Conservation (phyloP, 108 stramenopile species). For the Nitzschia putrida region DNA sequence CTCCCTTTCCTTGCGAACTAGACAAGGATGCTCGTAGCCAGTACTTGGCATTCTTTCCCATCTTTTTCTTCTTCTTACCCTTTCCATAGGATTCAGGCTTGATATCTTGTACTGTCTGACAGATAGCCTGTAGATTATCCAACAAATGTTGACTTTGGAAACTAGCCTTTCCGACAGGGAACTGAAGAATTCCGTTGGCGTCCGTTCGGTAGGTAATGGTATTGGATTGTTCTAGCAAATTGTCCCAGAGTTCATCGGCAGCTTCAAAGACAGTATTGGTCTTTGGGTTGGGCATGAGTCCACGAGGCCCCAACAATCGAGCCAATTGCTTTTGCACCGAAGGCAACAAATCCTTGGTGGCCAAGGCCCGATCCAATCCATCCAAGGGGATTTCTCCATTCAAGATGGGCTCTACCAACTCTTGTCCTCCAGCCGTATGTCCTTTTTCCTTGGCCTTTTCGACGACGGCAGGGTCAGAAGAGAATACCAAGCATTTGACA, state of each 20-base stretch:
- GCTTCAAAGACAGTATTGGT: slow-evolving; percentile 85
- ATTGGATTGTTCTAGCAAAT: slow-evolving; percentile 68
- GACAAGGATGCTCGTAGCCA: slow-evolving; percentile 68
- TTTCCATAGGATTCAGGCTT: slow-evolving; percentile 82
- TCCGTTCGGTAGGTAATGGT: slow-evolving; percentile 87
- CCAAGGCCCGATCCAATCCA: slow-evolving; percentile 75
- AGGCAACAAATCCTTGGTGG: slow-evolving; percentile 87
- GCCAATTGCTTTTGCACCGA: slow-evolving; percentile 72
- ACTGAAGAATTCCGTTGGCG: slow-evolving; percentile 82
- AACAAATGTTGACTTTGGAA: slow-evolving; percentile 64
- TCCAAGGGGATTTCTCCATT: slow-evolving; percentile 63
- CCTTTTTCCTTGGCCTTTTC: slow-evolving; percentile 74
- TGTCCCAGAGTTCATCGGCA: slow-evolving; percentile 39
- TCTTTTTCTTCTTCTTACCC: slow-evolving; percentile 57
- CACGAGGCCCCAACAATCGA: slow-evolving; percentile 90
- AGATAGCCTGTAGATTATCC: slow-evolving; percentile 72
- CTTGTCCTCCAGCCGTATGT: slow-evolving; percentile 84
- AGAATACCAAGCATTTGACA: slow-evolving; percentile 89
- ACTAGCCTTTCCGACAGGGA: slow-evolving; percentile 86
- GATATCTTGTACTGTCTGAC: slow-evolving; percentile 64
- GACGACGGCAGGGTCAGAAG: slow-evolving; percentile 58
- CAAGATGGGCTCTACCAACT: slow-evolving; percentile 76
- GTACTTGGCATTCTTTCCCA: slow-evolving; percentile 70
- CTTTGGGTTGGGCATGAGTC: slow-evolving; percentile 97
- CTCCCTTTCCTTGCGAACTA: slow-evolving; percentile 66